Percentiles rank a stretch among this genome's conserved stretches.
These are phyloP conservation scores for Aspergillus thermomutatus DNA, from an alignment of 2,329 filamentous ascomycete genomes.

Conservation along the genomic window DNA sequence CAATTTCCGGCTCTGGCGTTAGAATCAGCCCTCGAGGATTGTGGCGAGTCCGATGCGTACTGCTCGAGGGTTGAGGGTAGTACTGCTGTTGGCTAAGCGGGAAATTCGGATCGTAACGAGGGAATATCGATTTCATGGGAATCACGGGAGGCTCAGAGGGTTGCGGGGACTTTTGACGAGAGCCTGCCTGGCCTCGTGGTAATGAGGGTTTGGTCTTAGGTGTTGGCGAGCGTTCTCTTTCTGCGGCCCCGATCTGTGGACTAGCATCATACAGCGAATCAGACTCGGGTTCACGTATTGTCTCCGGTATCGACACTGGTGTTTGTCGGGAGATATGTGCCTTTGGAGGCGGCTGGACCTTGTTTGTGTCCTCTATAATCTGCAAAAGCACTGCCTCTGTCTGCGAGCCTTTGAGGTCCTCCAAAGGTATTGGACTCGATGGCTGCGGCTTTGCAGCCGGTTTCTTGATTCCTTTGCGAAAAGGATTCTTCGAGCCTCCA, in stretches of 20 bases:
- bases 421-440: conserved; percentile 25
- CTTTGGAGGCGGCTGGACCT: conserved; percentile 24
- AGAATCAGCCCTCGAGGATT: conserved; percentile 30
- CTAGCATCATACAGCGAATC: conserved; percentile 15
- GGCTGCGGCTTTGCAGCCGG: conserved; percentile 19
- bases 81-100: conserved; percentile 37
- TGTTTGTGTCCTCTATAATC: conserved; percentile 36
- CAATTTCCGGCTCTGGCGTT: conserved; percentile 32
- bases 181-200: conserved; percentile 10
- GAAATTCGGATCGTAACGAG: conserved; percentile 39
- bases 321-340: conserved; percentile 16
- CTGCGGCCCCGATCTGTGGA: conserved; percentile 6
- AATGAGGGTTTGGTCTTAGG: conserved; percentile 5
- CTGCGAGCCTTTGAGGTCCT: conserved; percentile 26
- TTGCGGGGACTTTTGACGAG: conserved; percentile 16
- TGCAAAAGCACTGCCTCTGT: conserved; percentile 38
- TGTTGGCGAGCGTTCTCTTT: background rate
- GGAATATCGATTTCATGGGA: conserved; percentile 46
- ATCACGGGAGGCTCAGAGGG: conserved; percentile 28
- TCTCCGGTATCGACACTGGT: conserved; percentile 12
- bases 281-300: conserved; percentile 10
- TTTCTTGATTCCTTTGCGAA: conserved; percentile 27
- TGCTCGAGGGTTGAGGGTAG: conserved; percentile 24
- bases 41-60: conserved; percentile 12
- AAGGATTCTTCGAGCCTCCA: conserved; percentile 32